Evolutionary conservation across 352 stramenopile genomes (phyloP), one percentile per base, ranked within the genome.

Genomic region (Aphanomyces cochlioides): DNA sequence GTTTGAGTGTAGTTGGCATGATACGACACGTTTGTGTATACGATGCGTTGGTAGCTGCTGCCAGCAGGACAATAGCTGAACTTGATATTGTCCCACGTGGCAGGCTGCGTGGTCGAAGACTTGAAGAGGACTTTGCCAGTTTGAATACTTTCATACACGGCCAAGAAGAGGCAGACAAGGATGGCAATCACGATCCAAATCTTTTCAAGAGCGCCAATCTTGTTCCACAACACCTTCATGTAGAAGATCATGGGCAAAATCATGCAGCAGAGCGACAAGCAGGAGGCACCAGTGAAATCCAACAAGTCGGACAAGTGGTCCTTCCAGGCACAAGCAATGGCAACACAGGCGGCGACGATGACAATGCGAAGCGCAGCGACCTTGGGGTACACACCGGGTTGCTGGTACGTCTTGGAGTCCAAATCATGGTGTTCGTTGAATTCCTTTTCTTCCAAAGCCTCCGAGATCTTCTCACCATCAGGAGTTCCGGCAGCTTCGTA

Each of bases 251-350:
- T 78, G 0, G 73, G 73, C 8, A 78, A 56, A 40, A 78, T 72
- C 50, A 78, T 78, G 71, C 72, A 67, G 72, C 73, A 57, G 36
- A 74, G 38, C 17, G 73, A 71, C 45, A 73, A 74, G n/a, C 63
- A 66, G 10, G 73, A 78, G 17, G 73, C 73, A 7, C 73, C 73
- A 48, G 76, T 56, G 72, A 78, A 74, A 38, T 74, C 56, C 39
- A 67, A 12, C 40, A 74, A 43, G 12, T 72, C 69, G 47, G 39
- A 43, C 17, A 74, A 69, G 45, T 73, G 69, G 12, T 74, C 43
- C 7, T 85, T 80, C 69, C 83, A 84, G 60, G 82, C 71, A 54
- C 82, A 80, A 34, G 80, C 72, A 59, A 87, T 78, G 17, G 79
- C 34, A 19, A 87, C 61, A 17, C 82, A 72, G 37, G 82, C 74